Evolutionary conservation across 441 rosid genomes (phyloP).

Genomic region (Bocquillonia castaneifolia): DNA sequence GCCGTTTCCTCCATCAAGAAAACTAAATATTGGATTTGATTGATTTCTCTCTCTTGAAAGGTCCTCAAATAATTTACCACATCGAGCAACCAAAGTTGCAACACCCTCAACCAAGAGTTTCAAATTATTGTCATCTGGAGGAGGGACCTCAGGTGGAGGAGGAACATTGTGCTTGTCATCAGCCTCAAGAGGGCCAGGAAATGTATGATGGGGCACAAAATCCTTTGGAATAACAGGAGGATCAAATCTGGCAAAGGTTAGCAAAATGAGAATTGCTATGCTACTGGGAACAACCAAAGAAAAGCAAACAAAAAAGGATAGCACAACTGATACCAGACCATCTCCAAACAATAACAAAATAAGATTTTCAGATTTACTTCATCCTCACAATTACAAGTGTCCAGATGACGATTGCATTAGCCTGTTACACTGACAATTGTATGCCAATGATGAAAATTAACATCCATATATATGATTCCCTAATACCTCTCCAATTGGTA

Average conservation of each 20-base stretch:
- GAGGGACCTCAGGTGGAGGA: constrained; percentile 64
- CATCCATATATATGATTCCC: constrained; percentile 15
- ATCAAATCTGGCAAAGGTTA: constrained; percentile 52
- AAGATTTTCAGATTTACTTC: background rate
- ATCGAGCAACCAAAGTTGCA: constrained; percentile 84
- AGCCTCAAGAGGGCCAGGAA: constrained; percentile 53
- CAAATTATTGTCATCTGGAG: constrained; percentile 66
- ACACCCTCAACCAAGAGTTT: constrained; percentile 83
- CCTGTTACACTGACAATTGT: background rate
- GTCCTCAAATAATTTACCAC: constrained; percentile 90
- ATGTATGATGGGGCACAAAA: constrained; percentile 70
- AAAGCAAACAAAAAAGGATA: no score
- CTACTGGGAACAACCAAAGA: background rate
- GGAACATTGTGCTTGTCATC: constrained; percentile 41
- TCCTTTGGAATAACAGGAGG: constrained; percentile 78
- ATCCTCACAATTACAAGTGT: background rate
- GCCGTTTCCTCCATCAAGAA: constrained; percentile 82
- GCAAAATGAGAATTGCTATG: constrained; percentile 14
- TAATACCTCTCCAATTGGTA: constrained; percentile 65
- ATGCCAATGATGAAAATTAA: background rate
- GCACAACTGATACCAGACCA: background rate
- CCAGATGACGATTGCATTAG: background rate
- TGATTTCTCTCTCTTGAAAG: constrained; percentile 89
- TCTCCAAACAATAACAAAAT: background rate
- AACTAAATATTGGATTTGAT: constrained; percentile 77